A percentile compares a stretch with the other conserved stretches of the same genome.
Evolutionary conservation across 2,329 filamentous ascomycete species (phyloP).

Genomic region (Bipolaris zeicola): DNA sequence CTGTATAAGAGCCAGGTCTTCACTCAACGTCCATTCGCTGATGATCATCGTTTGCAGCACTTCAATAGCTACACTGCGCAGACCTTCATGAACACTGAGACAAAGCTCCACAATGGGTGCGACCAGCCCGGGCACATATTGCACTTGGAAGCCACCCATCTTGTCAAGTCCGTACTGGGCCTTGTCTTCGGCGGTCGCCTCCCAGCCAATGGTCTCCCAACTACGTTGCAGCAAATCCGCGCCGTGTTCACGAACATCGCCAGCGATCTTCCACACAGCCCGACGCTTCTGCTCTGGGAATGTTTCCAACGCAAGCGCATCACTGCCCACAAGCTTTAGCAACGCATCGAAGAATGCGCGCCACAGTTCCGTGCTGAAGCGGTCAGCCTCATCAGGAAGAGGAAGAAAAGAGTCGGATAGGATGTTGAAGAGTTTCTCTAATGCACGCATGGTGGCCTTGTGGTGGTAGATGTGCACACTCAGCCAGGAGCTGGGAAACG

Average conservation of each 20-base stretch:
- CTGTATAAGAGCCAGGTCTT: slow-evolving; percentile 88
- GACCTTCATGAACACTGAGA: slow-evolving; percentile 89
- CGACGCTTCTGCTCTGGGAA: slow-evolving; percentile 96
- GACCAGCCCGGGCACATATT: slow-evolving; percentile 93
- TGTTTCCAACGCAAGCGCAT: slow-evolving; percentile 87
- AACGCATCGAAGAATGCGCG: slow-evolving; percentile 89
- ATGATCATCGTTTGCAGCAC: slow-evolving; percentile 98
- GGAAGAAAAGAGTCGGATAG: slow-evolving; percentile 85
- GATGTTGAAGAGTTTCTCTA: slow-evolving; percentile 81
- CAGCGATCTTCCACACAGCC: slow-evolving; percentile 98
- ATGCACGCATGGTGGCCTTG: slow-evolving; percentile 81
- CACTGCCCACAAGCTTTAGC: slow-evolving; percentile 85
- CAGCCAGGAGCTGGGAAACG: slow-evolving; percentile 88
- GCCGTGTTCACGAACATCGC: slow-evolving; percentile 90
- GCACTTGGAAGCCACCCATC: slow-evolving; percentile 96
- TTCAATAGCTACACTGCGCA: slow-evolving; percentile 88
- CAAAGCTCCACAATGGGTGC: slow-evolving; percentile 92
- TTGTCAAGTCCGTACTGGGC: slow-evolving; percentile 77
- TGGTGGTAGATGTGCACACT: slow-evolving; percentile 93
- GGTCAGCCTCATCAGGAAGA: slow-evolving; percentile 86
- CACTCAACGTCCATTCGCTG: slow-evolving; percentile 95
- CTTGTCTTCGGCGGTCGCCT: slow-evolving; percentile 79
- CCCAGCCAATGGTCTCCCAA: slow-evolving; percentile 98
- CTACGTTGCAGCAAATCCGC: slow-evolving; percentile 82
- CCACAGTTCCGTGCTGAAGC: slow-evolving; percentile 93